Evolutionary conservation across 2,329 filamentous ascomycete species (phyloP), one percentile per base, ranked within the genome.

Genomic region (Alternaria conjuncta): DNA sequence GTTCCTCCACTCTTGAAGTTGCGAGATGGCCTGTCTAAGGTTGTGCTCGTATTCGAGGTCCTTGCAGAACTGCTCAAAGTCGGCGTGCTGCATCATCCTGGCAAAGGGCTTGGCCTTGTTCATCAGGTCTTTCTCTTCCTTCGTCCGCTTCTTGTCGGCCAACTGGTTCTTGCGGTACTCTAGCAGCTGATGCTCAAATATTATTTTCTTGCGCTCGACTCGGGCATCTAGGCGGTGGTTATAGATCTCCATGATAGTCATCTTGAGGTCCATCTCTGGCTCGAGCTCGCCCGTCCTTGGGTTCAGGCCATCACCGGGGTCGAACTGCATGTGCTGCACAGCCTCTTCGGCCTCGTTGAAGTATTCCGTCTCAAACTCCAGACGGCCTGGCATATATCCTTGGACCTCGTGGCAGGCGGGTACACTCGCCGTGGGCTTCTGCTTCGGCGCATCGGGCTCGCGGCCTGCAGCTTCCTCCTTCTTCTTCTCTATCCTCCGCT

Each of bases 231-330:
- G 83, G 5, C 94, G 89, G 61, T 92, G 91, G 76, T 99, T 99
- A 84, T 99, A 99, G 55, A 99, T 97, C 69, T 97, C 94, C 89
- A 99, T 97, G 20, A 99, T 94, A 0, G 94, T 97, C 82, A 98
- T 89, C 85, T 99, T 99, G 49, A 99, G 87, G 68, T 97, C 94
- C 86, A 97, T 97, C 80, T 99, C 96, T 0, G 96, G 94, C 73
- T 99, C 96, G 61, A 96, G 85, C 75, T 96, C 91, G 65, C 92
- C 92, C 0, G 94, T 97, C 3, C 86, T 84, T 1, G 92, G 90
- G 75, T 97, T 97, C 70, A 97, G 86, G 61, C 96, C 96, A 81
- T 97, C 95, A 25, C 96, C 96, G 0, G 96, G 95, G 61, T 98
- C 95, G 75, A 99, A 99, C 68, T 96, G 92, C 94, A 99, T 98